Evolutionary conservation across 2,329 filamentous ascomycete genomes (phyloP).

Genomic region (Penicillium sp.): DNA sequence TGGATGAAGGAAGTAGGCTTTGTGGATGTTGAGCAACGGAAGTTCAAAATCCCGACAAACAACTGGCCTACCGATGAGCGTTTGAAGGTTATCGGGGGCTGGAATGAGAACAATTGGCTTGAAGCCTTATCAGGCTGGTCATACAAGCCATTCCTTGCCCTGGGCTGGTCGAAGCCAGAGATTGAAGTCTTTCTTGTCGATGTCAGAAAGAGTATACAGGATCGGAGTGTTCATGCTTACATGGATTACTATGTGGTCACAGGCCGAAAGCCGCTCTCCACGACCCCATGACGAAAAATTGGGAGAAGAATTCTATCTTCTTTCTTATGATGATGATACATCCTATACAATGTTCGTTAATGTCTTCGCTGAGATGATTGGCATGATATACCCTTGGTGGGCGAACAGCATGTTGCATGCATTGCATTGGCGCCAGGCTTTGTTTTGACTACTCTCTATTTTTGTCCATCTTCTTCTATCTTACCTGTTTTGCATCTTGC

Average conservation of each 20-base stretch:
- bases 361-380: conserved; percentile 21
- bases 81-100: conserved; percentile 51
- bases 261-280: conserved; percentile 32
- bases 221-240: conserved; percentile 44
- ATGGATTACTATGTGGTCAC: conserved; percentile 41
- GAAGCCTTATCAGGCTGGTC: conserved; percentile 45
- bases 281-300: not conserved
- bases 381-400: conserved; percentile 31
- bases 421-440: conserved; percentile 25
- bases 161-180: conserved; percentile 47
- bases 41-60: conserved; percentile 55
- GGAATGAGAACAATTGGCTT: conserved; percentile 49
- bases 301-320: not conserved
- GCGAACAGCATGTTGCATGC: conserved; percentile 17
- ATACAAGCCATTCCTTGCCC: conserved; percentile 43
- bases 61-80: conserved; percentile 52
- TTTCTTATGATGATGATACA: conserved; percentile 9
- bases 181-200: conserved; percentile 49
- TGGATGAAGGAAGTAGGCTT: conserved; percentile 60
- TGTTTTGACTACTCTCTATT: not conserved
- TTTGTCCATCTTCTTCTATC: not conserved
- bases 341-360: conserved; percentile 10
- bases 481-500: not conserved
- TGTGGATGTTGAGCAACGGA: conserved; percentile 54
- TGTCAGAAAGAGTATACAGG: conserved; percentile 43